phyloP scores from a whole-genome alignment of 2,329 filamentous ascomycete species.

The Monosporascus sp. region DNA sequence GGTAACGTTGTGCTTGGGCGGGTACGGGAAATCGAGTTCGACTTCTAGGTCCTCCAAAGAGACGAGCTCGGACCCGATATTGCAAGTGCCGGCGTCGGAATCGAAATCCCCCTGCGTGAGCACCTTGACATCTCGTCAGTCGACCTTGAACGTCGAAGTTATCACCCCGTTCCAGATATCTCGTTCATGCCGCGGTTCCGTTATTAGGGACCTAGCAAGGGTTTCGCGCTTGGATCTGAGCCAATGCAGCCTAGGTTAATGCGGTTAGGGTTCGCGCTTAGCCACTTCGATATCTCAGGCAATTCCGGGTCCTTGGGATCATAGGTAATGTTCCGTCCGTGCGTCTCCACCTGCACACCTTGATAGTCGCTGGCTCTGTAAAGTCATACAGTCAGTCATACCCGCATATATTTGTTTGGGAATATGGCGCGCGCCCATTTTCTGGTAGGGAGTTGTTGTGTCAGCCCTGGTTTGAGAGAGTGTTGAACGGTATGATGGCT shows the following conservation, averaged over 20 bases:
- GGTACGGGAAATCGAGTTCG: constrained; percentile 39
- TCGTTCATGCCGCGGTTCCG: constrained; percentile 26
- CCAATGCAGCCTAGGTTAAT: constrained; percentile 37
- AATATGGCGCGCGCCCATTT: constrained; percentile 16
- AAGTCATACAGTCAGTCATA: not conserved
- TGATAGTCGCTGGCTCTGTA: constrained; percentile 27
- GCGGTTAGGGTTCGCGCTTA: constrained; percentile 43
- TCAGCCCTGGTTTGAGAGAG: constrained; percentile 24
- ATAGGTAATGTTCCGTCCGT: constrained; percentile 33
- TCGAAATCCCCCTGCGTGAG: constrained; percentile 32
- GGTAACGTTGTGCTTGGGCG: constrained; percentile 26
- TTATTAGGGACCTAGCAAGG: constrained; percentile 24
- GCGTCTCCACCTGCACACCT: constrained; percentile 27
- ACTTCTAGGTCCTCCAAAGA: constrained; percentile 26
- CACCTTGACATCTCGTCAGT: constrained; percentile 26
- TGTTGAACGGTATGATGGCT: constrained; percentile 23
- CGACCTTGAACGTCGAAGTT: constrained; percentile 30
- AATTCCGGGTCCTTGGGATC: constrained; percentile 30
- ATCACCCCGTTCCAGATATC: constrained; percentile 34
- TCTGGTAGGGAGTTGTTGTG: constrained; percentile 31
- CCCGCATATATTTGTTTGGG: not conserved
- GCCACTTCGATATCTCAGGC: constrained; percentile 41
- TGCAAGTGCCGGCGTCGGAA: constrained; percentile 31
- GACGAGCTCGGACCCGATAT: constrained; percentile 31
- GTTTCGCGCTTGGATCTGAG: constrained; percentile 28